Evolutionary conservation across 176 grass and related monocot genomes (phyloP).

Genomic region (Ampelocalamus luodianensis): DNA sequence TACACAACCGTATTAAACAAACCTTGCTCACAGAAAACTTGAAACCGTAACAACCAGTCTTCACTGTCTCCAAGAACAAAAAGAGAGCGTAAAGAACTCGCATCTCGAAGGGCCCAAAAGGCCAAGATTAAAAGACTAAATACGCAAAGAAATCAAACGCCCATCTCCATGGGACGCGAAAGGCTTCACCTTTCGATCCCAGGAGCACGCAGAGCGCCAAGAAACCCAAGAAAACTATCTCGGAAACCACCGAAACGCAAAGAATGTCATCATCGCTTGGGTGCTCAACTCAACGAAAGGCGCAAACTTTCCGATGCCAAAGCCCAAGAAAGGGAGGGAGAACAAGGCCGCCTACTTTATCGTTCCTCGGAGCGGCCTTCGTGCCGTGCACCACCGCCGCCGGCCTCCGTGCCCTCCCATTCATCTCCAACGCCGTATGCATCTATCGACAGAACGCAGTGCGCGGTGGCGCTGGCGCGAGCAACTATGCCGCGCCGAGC

Average conservation of each 20-base stretch:
- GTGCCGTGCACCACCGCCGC: conserved; percentile 35
- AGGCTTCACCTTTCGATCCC: conserved; percentile 44
- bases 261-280: conserved; percentile 46
- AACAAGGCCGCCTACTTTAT: conserved; percentile 65
- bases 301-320: conserved; percentile 43
- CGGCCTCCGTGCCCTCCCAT: conserved; percentile 38
- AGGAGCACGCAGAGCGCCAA: not conserved
- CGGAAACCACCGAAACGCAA: conserved; percentile 36
- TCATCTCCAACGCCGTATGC: conserved; percentile 43
- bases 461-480: not conserved
- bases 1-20: conserved; percentile 8
- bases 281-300: conserved; percentile 60
- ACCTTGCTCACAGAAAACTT: conserved; percentile 2
- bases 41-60: not conserved
- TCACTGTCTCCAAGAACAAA: conserved; percentile 10
- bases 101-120: conserved; percentile 31
- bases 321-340: conserved; percentile 30
- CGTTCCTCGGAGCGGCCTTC: conserved; percentile 56
- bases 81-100: not conserved
- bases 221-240: conserved; percentile 2
- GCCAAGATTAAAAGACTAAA: conserved; percentile 21
- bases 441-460: not conserved
- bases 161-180: conserved; percentile 40
- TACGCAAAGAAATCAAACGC: conserved; percentile 15
- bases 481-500: not conserved